Percentiles rank a stretch among this genome's conserved stretches.
These are phyloP conservation scores for Fremontodendron californicum DNA, from an alignment of 345 rosid species.

Conservation along the genomic window DNA sequence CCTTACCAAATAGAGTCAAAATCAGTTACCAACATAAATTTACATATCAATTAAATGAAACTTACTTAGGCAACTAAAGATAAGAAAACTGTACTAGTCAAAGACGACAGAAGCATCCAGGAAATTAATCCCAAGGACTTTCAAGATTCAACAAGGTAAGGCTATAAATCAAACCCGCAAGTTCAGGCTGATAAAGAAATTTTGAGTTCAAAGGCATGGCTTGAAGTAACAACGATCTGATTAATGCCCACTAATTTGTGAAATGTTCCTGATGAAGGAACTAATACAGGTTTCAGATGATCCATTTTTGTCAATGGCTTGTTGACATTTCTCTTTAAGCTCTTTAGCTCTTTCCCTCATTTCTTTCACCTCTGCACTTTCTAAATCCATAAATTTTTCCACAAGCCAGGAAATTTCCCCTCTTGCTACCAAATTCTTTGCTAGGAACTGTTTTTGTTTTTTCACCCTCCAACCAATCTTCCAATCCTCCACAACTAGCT, in stretches of 20 bases:
- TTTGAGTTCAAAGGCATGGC: not conserved
- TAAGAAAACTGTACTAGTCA: not conserved
- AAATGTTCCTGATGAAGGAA: conserved; percentile 6
- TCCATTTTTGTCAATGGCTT: conserved; percentile 26
- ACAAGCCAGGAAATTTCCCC: conserved; percentile 23
- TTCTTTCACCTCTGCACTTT: conserved; percentile 14
- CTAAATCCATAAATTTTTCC: conserved; percentile 18
- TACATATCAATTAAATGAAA: not conserved
- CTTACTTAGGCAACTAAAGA: not conserved
- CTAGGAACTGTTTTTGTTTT: not conserved
- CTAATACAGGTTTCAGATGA: conserved; percentile 5
- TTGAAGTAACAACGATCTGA: not conserved
- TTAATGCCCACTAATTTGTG: not conserved
- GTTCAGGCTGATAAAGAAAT: too few relatives aligned
- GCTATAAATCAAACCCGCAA: too few relatives aligned
- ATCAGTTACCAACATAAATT: not conserved
- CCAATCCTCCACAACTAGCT: conserved; percentile 54
- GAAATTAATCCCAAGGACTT: not conserved
- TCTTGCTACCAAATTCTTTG: conserved; percentile 15
- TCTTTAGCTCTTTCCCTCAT: conserved; percentile 20
- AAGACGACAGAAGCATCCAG: not conserved
- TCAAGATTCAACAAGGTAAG: too few relatives aligned
- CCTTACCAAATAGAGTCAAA: not conserved
- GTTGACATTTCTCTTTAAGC: conserved; percentile 8
- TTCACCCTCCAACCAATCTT: conserved; percentile 40